Conservation (phyloP, 345 rosid species). For the Hirschfeldia incana region DNA sequence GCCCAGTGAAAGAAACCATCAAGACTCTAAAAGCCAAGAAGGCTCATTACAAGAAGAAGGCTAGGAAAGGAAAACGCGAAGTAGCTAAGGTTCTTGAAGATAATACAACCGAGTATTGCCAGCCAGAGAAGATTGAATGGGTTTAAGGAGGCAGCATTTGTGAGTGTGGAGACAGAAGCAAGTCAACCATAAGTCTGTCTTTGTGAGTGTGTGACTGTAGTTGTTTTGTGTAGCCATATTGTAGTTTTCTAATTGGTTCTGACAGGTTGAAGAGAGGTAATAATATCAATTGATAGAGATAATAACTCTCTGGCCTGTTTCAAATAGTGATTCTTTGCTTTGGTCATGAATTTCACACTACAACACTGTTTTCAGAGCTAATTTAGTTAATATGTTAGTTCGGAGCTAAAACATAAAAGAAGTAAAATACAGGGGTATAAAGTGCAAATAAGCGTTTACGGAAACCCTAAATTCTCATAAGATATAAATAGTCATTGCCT, state of each 20-base stretch:
- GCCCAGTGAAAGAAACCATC: too few relatives aligned
- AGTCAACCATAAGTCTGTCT: constrained; percentile 32
- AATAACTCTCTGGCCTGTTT: too few relatives aligned
- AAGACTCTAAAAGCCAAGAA: too few relatives aligned
- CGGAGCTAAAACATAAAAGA: too few relatives aligned
- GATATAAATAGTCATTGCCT: not conserved
- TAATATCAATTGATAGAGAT: not conserved
- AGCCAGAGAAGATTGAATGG: too few relatives aligned
- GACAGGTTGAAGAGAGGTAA: constrained; percentile 5
- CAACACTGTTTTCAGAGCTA: not conserved
- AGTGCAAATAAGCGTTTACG: constrained; percentile 5
- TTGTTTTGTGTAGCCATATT: constrained; percentile 28
- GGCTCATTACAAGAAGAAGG: too few relatives aligned
- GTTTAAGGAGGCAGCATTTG: constrained; percentile 32
- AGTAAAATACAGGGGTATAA: not conserved
- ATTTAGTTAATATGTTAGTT: too few relatives aligned
- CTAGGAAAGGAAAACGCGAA: too few relatives aligned
- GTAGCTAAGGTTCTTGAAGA: too few relatives aligned
- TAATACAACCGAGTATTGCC: too few relatives aligned
- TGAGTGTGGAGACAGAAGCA: constrained; percentile 42
- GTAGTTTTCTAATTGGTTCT: not conserved
- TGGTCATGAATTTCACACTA: not conserved
- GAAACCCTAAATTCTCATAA: constrained; percentile 12
- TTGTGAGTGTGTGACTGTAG: constrained; percentile 4
- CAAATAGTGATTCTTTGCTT: not conserved